These are phyloP conservation scores for Epichloe amarillans DNA, from an alignment of 2,329 filamentous ascomycete genomes.

Conservation along the genomic window DNA sequence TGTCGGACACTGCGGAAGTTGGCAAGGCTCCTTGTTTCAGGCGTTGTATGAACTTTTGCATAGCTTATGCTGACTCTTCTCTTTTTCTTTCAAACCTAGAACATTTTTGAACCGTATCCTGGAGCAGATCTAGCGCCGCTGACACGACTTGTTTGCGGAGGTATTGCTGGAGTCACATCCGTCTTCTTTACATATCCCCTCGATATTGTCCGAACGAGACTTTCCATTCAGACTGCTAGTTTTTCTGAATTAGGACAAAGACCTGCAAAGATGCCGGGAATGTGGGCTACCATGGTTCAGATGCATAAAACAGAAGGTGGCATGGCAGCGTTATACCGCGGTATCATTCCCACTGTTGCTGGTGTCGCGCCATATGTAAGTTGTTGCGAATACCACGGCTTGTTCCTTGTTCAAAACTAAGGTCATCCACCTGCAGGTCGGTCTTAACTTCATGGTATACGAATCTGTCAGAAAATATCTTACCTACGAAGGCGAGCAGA, in stretches of 20 bases:
- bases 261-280: constrained; percentile 65
- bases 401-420: constrained; percentile 4
- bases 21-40: background rate
- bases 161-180: constrained; percentile 84
- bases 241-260: constrained; percentile 61
- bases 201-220: constrained; percentile 87
- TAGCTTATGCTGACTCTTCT: background rate
- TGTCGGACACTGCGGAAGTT: background rate
- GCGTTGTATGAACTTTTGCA: background rate
- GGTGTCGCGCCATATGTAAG: constrained; percentile 86
- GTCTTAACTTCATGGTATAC: constrained; percentile 97
- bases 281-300: constrained; percentile 68
- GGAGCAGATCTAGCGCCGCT: constrained; percentile 62
- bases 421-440: constrained; percentile 46
- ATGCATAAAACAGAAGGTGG: constrained; percentile 95
- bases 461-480: constrained; percentile 74
- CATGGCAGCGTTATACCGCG: constrained; percentile 73
- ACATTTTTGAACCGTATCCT: constrained; percentile 65
- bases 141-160: constrained; percentile 75
- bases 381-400: background rate
- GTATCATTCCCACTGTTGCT: constrained; percentile 84
- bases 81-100: constrained; percentile 17
- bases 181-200: constrained; percentile 92
- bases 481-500: constrained; percentile 76
- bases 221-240: constrained; percentile 97